Conservation (phyloP, 768 basidiomycete species). For the Phylloporus rhodoxanthus region DNA sequence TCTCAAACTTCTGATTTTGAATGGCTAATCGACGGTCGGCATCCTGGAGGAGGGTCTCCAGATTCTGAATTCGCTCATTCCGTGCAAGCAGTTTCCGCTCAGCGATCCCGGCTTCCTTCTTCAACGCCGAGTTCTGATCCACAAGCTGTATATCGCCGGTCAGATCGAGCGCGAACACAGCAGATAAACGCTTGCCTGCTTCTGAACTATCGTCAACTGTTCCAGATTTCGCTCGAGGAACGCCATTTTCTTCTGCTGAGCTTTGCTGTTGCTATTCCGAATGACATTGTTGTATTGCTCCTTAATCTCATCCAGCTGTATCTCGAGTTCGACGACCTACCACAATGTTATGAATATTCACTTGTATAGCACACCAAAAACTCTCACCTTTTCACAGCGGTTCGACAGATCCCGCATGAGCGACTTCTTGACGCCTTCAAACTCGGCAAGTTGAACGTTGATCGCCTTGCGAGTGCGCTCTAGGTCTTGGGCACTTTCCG, state of each 20-base stretch:
- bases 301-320: constrained; percentile 96
- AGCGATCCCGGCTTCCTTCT: constrained; percentile 96
- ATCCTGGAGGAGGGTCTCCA: constrained; percentile 88
- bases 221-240: constrained; percentile 96
- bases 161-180: background rate
- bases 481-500: constrained; percentile 94
- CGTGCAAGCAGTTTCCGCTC: constrained; percentile 94
- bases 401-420: constrained; percentile 98
- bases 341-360: constrained; percentile 12
- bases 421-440: constrained; percentile 97
- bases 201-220: constrained; percentile 91
- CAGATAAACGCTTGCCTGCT: constrained; percentile 58
- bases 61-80: constrained; percentile 95
- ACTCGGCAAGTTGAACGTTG: constrained; percentile 96
- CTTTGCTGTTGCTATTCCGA: constrained; percentile 95
- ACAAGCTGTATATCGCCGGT: constrained; percentile 62
- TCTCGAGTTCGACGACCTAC: constrained; percentile 97
- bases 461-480: constrained; percentile 95
- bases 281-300: constrained; percentile 99
- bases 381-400: constrained; percentile 91
- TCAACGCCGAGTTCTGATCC: constrained; percentile 93
- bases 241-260: constrained; percentile 99
- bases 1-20: constrained; percentile 95
- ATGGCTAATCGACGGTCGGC: constrained; percentile 88
- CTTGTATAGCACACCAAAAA: constrained; percentile 8